Conservation (phyloP, 2,329 filamentous ascomycete species). For the Diaporthe sp. region DNA sequence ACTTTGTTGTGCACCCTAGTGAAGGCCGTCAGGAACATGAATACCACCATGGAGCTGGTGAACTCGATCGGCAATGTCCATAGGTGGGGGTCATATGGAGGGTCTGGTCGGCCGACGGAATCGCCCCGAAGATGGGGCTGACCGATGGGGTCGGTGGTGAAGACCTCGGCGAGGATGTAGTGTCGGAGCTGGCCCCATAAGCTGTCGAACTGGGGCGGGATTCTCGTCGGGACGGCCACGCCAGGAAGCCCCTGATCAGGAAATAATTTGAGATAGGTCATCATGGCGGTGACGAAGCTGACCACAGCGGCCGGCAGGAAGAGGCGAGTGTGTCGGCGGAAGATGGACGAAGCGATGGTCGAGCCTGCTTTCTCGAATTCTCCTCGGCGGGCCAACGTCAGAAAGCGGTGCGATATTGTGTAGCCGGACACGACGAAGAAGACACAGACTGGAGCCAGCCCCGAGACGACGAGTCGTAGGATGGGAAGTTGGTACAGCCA, state of each 20-base stretch:
- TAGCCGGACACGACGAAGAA: constrained; percentile 54
- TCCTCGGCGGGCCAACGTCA: constrained; percentile 42
- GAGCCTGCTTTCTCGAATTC: constrained; percentile 37
- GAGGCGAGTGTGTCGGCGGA: constrained; percentile 42
- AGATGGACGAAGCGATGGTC: constrained; percentile 41
- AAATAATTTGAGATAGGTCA: constrained; percentile 37
- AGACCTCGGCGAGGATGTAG: constrained; percentile 30
- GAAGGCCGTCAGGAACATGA: constrained; percentile 46
- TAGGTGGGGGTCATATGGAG: constrained; percentile 46
- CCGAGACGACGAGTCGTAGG: constrained; percentile 44
- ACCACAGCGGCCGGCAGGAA: constrained; percentile 41
- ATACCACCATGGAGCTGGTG: constrained; percentile 48
- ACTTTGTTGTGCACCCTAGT: constrained; percentile 38
- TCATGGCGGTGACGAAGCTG: constrained; percentile 33
- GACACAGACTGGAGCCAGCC: constrained; percentile 45
- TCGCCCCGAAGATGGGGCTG: constrained; percentile 27
- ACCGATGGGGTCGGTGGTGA: constrained; percentile 37
- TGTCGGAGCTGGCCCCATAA: constrained; percentile 39
- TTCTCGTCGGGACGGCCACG: constrained; percentile 36
- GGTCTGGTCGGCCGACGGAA: neutral
- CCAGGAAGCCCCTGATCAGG: constrained; percentile 35
- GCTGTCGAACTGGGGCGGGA: constrained; percentile 34
- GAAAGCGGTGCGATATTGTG: constrained; percentile 48
- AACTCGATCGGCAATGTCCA: constrained; percentile 53
- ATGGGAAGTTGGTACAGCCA: constrained; percentile 43